Evolutionary conservation across 1,284 basidiomycete species (phyloP).

Genomic region (Irpex sp.): DNA sequence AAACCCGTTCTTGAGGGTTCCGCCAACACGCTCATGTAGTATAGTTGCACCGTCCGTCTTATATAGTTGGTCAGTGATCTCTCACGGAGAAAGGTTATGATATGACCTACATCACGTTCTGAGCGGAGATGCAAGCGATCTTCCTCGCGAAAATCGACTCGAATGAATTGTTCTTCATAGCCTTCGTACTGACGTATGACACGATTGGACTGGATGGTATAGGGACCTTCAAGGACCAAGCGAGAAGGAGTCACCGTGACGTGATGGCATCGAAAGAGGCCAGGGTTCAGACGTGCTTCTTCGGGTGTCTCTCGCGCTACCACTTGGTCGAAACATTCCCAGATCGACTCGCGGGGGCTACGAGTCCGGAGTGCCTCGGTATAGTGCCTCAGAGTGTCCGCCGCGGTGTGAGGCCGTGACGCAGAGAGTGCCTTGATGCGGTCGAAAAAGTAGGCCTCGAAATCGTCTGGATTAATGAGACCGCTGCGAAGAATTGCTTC

Average conservation of each 20-base stretch:
- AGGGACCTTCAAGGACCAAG: slow-evolving; percentile 68
- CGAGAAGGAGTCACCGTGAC: slow-evolving; percentile 69
- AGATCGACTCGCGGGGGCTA: slow-evolving; percentile 37
- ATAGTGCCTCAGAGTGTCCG: slow-evolving; percentile 47
- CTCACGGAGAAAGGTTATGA: background rate
- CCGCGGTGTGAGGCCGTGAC: slow-evolving; percentile 28
- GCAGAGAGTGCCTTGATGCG: slow-evolving; percentile 36
- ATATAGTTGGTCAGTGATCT: background rate
- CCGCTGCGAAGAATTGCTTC: slow-evolving; percentile 59
- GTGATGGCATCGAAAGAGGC: slow-evolving; percentile 51
- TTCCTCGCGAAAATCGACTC: slow-evolving; percentile 77
- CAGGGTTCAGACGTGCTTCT: slow-evolving; percentile 18
- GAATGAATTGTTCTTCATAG: slow-evolving; percentile 61
- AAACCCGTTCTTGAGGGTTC: slow-evolving; percentile 59
- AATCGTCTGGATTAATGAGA: slow-evolving; percentile 49
- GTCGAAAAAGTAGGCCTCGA: slow-evolving; percentile 38
- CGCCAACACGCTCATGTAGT: slow-evolving; percentile 56
- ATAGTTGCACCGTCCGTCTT: slow-evolving; percentile 50
- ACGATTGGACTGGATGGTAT: slow-evolving; percentile 59
- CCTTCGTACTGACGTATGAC: slow-evolving; percentile 55
- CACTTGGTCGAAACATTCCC: slow-evolving; percentile 44
- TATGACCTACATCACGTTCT: slow-evolving; percentile 36
- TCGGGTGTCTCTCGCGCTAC: background rate
- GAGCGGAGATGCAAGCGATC: slow-evolving; percentile 59
- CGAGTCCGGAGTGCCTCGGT: slow-evolving; percentile 38